Base-by-base conservation (phyloP, 2,329 filamentous ascomycete genomes). In the Beauveria medogensis region DNA sequence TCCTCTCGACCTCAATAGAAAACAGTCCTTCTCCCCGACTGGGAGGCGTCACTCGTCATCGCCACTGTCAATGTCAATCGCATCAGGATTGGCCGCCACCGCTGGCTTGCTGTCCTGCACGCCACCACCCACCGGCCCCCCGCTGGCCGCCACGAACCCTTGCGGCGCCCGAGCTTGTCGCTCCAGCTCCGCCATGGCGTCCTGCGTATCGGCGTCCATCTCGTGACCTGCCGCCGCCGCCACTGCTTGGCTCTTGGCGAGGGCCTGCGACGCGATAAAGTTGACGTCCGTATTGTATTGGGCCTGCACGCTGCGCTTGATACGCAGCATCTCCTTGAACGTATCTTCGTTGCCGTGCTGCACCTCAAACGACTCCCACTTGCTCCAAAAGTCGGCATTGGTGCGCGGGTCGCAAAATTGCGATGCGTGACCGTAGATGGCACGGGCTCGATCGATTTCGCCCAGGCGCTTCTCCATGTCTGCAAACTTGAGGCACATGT, bases 271-370 rank as follows among this genome's bases (percentile, higher is more conserved):
- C 10, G 94, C 94, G 74, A 99, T 97, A 71, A 97, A 99, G 73
- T 92, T 96, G 79, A 99, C 93, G 70, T 99, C 94, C 50, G 95
- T 99, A 71, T 97, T 97, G 81, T 95, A 99, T 77, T 97, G 91
- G 58, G 94, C 93, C 74, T 97, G 92, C 14, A 99, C 94, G 74
- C 91, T 96, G 72, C 94, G 82, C 81, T 97, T 99, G 80, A 99
- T 92, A 34, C 94, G 88, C 64, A 97, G 81, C 94, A 99, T 99
- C 73, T 99, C 94, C 78, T 96, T 97, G 82, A 95, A 99, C 0
- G 95, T 99, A 73, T 99, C 94, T 73, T 99, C 95, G 75, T 99
- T 99, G 65, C 94, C 94, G 71, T 99, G 94, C 72, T 95, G 90
- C 24, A 97, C 92, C 75, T 99, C 95, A 74, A 99, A 99, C 59